Percentiles rank a stretch among this genome's conserved stretches.
Evolutionary conservation across 768 basidiomycete species (phyloP).

Genomic region (Suillus brevipes): DNA sequence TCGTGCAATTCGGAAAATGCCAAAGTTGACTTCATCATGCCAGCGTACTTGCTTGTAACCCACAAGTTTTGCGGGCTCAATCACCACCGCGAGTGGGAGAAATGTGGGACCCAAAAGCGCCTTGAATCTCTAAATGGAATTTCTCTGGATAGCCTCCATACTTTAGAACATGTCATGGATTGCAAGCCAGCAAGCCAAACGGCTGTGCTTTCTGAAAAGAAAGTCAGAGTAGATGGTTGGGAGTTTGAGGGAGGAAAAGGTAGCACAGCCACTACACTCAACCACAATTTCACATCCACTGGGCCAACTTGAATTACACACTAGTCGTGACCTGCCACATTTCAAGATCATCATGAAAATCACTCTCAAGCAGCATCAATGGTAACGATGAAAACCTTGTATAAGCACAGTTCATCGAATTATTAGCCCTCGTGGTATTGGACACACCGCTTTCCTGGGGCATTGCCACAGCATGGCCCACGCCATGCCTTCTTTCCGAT

Average conservation of each 20-base stretch:
- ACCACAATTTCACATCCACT: not conserved
- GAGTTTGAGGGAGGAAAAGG: not conserved
- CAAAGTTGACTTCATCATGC: not conserved
- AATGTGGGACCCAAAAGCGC: not conserved
- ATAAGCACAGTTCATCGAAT: not conserved
- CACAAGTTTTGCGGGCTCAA: not conserved
- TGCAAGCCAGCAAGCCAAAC: not conserved
- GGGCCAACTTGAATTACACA: not conserved
- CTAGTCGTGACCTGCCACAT: not conserved
- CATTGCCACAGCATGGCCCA: slow-evolving; percentile 5
- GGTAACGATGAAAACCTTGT: not conserved
- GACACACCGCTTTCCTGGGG: not conserved
- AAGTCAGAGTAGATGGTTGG: slow-evolving; percentile 2
- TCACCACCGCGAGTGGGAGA: not conserved
- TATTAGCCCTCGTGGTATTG: not conserved
- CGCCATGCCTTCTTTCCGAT: not conserved
- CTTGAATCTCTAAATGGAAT: not conserved
- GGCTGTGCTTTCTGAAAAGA: slow-evolving; percentile 5
- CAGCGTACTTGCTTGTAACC: not conserved
- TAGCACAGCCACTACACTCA: not conserved
- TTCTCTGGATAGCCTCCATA: not conserved
- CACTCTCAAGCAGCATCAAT: not conserved
- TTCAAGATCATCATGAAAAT: not conserved
- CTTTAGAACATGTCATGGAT: not conserved
- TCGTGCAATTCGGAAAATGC: not conserved